phyloP scores from a whole-genome alignment of 163 green algal genomes.

The Coccomyxa subellipsoidea region DNA sequence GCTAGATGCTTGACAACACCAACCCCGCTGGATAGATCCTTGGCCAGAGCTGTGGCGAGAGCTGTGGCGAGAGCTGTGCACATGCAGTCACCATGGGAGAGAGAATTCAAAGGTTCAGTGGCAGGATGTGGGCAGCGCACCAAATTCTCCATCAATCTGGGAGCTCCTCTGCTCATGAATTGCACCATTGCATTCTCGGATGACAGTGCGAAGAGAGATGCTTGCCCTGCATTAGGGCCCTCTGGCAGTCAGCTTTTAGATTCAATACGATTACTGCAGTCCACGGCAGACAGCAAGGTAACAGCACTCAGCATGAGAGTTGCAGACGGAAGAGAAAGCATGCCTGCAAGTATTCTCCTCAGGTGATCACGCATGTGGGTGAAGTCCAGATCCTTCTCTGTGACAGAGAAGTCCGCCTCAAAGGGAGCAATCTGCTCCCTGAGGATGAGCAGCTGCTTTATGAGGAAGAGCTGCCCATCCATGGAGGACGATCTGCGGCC shows the following conservation, averaged over 20 bases:
- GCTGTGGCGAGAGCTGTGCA: too few relatives aligned
- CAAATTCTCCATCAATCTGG: slow-evolving; percentile 65
- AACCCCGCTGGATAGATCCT: too few relatives aligned
- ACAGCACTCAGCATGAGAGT: too few relatives aligned
- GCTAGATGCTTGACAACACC: neutral
- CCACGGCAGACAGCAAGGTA: too few relatives aligned
- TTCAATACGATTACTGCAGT: too few relatives aligned
- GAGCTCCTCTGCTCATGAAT: slow-evolving; percentile 70
- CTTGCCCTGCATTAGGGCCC: slow-evolving; percentile 53
- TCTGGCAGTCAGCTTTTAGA: too few relatives aligned
- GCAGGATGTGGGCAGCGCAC: slow-evolving; percentile 28
- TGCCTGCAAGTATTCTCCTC: slow-evolving; percentile 71
- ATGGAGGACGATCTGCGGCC: slow-evolving; percentile 37
- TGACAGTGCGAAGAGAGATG: slow-evolving; percentile 79
- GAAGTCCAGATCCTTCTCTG: slow-evolving; percentile 92
- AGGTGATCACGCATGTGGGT: slow-evolving; percentile 91
- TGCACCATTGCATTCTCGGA: slow-evolving; percentile 78
- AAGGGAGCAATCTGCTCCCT: slow-evolving; percentile 92
- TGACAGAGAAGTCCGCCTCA: slow-evolving; percentile 81
- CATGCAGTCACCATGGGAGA: too few relatives aligned
- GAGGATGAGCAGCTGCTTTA: slow-evolving; percentile 93
- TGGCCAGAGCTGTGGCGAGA: too few relatives aligned
- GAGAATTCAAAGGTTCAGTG: too few relatives aligned
- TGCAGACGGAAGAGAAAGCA: neutral
- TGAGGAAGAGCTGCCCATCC: slow-evolving; percentile 91